These are phyloP conservation scores for Psidium guajava DNA, from an alignment of 345 rosid genomes.

Conservation along the genomic window DNA sequence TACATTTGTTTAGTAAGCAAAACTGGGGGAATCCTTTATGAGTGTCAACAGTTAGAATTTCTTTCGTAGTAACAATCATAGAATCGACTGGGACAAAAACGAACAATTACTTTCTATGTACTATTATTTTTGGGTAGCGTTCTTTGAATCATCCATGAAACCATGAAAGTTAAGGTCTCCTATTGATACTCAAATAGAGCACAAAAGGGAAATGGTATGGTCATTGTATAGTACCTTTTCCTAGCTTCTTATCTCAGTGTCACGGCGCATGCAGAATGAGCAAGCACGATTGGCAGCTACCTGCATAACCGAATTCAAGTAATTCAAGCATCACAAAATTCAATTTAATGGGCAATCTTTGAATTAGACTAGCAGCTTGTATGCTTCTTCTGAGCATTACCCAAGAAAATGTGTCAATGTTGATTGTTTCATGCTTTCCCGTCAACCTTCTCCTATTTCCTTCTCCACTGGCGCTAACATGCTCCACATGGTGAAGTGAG, in stretches of 20 bases:
- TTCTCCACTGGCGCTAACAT: slow-evolving; percentile 33
- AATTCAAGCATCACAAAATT: not conserved
- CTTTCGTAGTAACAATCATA: not conserved
- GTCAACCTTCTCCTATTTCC: slow-evolving; percentile 91
- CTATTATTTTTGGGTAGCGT: no score
- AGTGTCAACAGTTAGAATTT: not conserved
- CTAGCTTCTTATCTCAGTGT: slow-evolving; percentile 68
- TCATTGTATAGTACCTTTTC: slow-evolving; percentile 41
- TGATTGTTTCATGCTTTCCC: slow-evolving; percentile 86
- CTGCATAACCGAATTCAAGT: slow-evolving; percentile 15
- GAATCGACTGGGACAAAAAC: not conserved
- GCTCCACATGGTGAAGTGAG: no score
- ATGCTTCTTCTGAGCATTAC: slow-evolving; percentile 16
- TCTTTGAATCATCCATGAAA: not conserved
- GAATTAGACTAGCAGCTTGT: not conserved
- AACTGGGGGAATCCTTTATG: not conserved
- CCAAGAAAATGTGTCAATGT: slow-evolving; percentile 69
- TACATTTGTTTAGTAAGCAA: not conserved
- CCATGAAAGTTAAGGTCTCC: not conserved
- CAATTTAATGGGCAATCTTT: not conserved
- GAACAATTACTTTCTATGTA: not conserved
- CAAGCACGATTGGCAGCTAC: slow-evolving; percentile 92
- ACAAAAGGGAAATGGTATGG: not conserved
- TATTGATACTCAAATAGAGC: not conserved
- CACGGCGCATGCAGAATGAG: slow-evolving; percentile 73